Evolutionary conservation across 345 rosid species (phyloP).

Genomic region (Chamaenerion angustifolium): DNA sequence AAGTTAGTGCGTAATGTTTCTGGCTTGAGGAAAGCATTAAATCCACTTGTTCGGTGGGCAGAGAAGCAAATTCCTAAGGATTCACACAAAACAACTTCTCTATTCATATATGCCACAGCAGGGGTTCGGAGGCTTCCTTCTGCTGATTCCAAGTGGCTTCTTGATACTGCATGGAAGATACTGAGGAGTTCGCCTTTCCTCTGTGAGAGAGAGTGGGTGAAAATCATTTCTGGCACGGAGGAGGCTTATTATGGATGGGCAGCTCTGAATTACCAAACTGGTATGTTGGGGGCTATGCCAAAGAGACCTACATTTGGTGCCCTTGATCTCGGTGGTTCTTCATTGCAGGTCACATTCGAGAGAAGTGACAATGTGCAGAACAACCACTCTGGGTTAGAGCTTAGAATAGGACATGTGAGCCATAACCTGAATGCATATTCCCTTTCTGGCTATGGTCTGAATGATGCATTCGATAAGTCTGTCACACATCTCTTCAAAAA

Average conservation of each 20-base stretch:
- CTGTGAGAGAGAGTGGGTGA: constrained; percentile 68
- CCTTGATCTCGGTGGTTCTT: constrained; percentile 95
- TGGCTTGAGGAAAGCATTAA: constrained; percentile 62
- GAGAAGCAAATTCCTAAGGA: constrained; percentile 71
- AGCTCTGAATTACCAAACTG: constrained; percentile 69
- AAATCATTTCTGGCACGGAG: constrained; percentile 76
- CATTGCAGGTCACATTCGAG: constrained; percentile 98
- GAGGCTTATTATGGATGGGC: constrained; percentile 98
- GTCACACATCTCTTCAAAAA: constrained; percentile 45
- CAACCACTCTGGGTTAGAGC: constrained; percentile 49
- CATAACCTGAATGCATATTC: constrained; percentile 94
- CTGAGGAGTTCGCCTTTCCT: constrained; percentile 62
- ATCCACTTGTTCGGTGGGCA: constrained; percentile 88
- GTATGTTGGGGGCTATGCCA: constrained; percentile 50
- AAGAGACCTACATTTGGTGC: constrained; percentile 84
- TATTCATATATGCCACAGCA: constrained; percentile 91
- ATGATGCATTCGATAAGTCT: constrained; percentile 92
- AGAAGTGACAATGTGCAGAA: constrained; percentile 31
- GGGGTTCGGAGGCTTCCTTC: constrained; percentile 81
- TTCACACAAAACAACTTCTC: constrained; percentile 69
- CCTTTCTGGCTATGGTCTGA: constrained; percentile 92
- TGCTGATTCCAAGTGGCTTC: constrained; percentile 82
- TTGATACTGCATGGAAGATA: constrained; percentile 75
- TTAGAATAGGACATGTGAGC: constrained; percentile 61
- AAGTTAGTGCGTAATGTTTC: constrained; percentile 63